Percentiles rank a stretch among this genome's conserved stretches.
Conservation (phyloP, 83 land plant species). For the Diphasiastrum complanatum region DNA sequence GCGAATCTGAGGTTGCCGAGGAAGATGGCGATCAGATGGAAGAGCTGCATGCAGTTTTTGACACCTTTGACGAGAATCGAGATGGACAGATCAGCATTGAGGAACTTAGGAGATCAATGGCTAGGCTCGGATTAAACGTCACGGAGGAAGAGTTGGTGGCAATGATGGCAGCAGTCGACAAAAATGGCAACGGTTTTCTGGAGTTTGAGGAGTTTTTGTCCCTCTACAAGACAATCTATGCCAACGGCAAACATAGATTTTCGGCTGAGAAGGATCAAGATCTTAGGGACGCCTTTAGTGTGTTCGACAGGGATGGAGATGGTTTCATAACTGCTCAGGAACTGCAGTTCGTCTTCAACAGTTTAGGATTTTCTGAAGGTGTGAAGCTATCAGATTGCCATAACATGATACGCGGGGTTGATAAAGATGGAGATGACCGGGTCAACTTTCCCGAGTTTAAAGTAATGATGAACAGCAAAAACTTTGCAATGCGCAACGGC, state of each 20-base stretch:
- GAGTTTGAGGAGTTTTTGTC: conserved; percentile 12
- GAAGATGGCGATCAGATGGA: not conserved
- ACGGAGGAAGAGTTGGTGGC: not conserved
- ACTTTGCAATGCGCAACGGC: too few species aligned
- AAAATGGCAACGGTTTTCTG: not conserved
- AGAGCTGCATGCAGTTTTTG: conserved; percentile 10
- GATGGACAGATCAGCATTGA: conserved; percentile 5
- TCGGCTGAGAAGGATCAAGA: not conserved
- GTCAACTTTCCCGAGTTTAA: conserved; percentile 20
- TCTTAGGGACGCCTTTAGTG: not conserved
- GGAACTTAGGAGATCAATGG: not conserved
- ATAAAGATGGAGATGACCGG: conserved; percentile 15
- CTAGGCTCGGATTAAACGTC: not conserved
- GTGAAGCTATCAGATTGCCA: not conserved
- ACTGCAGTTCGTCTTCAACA: conserved; percentile 13
- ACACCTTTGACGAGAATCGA: conserved; percentile 1
- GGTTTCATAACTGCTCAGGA: conserved; percentile 5
- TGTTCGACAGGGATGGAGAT: conserved; percentile 7
- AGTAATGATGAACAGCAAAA: conserved; percentile 23
- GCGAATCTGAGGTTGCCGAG: not conserved
- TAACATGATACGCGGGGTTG: conserved; percentile 7
- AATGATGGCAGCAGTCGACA: not conserved
- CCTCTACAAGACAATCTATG: not conserved
- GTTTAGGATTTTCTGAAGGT: conserved; percentile 6
- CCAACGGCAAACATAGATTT: not conserved